A percentile compares a stretch with the other conserved stretches of the same genome.
Conservation (phyloP, 2,329 filamentous ascomycete species). For the Penicillium sp. region DNA sequence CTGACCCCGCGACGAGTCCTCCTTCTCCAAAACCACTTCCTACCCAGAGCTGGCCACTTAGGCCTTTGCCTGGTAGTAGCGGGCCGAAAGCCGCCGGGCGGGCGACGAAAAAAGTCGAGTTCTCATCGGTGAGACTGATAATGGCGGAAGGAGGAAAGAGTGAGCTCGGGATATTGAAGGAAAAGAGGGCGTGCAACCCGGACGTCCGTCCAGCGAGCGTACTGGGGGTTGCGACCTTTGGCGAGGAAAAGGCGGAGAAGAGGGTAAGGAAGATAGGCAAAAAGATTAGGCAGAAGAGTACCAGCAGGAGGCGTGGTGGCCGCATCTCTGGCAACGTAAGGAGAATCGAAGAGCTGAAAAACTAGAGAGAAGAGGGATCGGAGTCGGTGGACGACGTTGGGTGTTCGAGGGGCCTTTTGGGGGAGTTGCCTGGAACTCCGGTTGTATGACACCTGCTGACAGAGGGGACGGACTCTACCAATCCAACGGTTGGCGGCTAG, state of each 20-base stretch:
- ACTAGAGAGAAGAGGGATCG: background rate
- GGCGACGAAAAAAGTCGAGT: slow-evolving; percentile 94
- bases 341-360: background rate
- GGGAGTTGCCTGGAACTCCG: slow-evolving; percentile 16
- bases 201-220: slow-evolving; percentile 46
- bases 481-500: slow-evolving; percentile 37
- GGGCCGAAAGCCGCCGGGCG: slow-evolving; percentile 93
- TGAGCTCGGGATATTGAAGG: slow-evolving; percentile 76
- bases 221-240: slow-evolving; percentile 42
- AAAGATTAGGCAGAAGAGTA: slow-evolving; percentile 53
- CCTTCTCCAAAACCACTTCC: slow-evolving; percentile 87
- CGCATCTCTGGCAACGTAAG: slow-evolving; percentile 44
- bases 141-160: slow-evolving; percentile 94
- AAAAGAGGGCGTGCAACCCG: slow-evolving; percentile 64
- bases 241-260: slow-evolving; percentile 49
- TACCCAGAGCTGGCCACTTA: slow-evolving; percentile 91
- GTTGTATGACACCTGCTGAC: slow-evolving; percentile 26
- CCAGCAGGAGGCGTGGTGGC: slow-evolving; percentile 51
- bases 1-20: slow-evolving; percentile 56
- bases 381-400: slow-evolving; percentile 12
- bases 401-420: slow-evolving; percentile 14
- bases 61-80: slow-evolving; percentile 70
- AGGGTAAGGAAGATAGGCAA: slow-evolving; percentile 54
- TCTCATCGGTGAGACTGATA: slow-evolving; percentile 96
- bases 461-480: slow-evolving; percentile 31